Percentiles rank a stretch among this genome's conserved stretches.
Evolutionary conservation across 106 monocot species (phyloP).

Genomic region (Platanthera guangdongensis): DNA sequence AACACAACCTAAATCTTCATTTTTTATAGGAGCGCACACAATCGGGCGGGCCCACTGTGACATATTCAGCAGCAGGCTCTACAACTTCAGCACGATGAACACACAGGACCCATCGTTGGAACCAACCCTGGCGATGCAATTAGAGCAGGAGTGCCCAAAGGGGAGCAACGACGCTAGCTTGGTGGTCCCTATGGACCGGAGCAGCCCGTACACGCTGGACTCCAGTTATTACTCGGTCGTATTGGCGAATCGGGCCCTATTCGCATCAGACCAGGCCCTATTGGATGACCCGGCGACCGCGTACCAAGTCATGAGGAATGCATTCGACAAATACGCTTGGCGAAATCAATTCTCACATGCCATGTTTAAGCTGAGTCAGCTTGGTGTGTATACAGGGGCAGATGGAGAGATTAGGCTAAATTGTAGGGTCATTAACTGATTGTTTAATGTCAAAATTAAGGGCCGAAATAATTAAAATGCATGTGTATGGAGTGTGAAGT

Average conservation of each 20-base stretch:
- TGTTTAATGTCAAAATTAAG: too few species aligned
- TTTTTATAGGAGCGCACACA: constrained; percentile 31
- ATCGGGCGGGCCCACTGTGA: constrained; percentile 41
- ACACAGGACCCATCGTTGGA: constrained; percentile 13
- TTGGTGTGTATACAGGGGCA: constrained; percentile 21
- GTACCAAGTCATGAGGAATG: constrained; percentile 1
- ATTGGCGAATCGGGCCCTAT: background rate
- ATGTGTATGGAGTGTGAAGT: too few species aligned
- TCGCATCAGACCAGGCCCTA: constrained; percentile 10
- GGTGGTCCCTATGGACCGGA: constrained; percentile 2
- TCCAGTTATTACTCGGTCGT: constrained; percentile 10
- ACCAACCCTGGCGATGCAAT: background rate
- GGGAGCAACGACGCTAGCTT: background rate
- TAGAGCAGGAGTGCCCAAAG: constrained; percentile 18
- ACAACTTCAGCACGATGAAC: constrained; percentile 18
- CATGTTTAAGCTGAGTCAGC: constrained; percentile 38
- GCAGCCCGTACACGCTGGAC: constrained; percentile 1
- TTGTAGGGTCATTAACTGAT: constrained; percentile 21
- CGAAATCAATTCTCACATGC: constrained; percentile 13
- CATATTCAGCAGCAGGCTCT: constrained; percentile 24
- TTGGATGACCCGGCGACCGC: background rate
- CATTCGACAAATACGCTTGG: background rate
- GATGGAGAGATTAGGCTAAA: constrained; percentile 33
- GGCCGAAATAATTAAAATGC: too few species aligned
- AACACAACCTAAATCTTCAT: too few species aligned